Evolutionary conservation across 2,329 filamentous ascomycete genomes (phyloP).

Genomic region (Neobulgaria alba): DNA sequence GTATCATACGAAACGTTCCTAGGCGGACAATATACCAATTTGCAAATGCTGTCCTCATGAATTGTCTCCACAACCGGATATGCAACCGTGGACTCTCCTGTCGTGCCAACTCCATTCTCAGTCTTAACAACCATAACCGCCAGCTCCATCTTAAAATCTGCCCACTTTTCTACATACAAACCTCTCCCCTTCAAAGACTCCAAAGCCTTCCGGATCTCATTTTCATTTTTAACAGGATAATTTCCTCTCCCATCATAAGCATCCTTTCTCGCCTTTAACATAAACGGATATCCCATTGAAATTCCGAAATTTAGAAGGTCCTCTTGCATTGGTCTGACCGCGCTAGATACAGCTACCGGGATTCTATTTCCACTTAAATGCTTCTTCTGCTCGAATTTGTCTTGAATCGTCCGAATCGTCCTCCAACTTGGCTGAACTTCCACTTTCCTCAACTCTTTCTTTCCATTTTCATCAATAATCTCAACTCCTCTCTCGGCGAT

Average conservation of each 20-base stretch:
- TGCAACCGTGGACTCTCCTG: conserved; percentile 48
- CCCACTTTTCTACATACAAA: conserved; percentile 77
- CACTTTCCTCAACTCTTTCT: conserved; percentile 38
- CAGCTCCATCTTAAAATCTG: conserved; percentile 76
- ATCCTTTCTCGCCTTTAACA: conserved; percentile 85
- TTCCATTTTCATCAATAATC: conserved; percentile 35
- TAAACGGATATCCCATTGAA: conserved; percentile 71
- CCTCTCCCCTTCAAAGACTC: conserved; percentile 60
- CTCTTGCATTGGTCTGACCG: conserved; percentile 41
- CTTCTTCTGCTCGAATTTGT: conserved; percentile 87
- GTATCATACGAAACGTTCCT: conserved; percentile 55
- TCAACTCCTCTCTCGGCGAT: conserved; percentile 58
- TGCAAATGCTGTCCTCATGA: conserved; percentile 93
- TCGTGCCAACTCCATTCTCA: conserved; percentile 46
- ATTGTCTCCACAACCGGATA: conserved; percentile 92
- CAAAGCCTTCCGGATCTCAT: conserved; percentile 57
- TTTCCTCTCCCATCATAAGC: conserved; percentile 89
- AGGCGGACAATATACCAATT: conserved; percentile 80
- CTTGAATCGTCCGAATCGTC: conserved; percentile 82
- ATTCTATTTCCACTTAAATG: conserved; percentile 62
- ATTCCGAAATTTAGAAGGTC: conserved; percentile 53
- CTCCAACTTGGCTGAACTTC: conserved; percentile 74
- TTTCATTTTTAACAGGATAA: conserved; percentile 50
- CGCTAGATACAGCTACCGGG: conserved; percentile 62
- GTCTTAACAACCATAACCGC: conserved; percentile 94